These are phyloP conservation scores for Epichloe sibirici DNA, from an alignment of 2,329 filamentous ascomycete genomes.

Conservation along the genomic window DNA sequence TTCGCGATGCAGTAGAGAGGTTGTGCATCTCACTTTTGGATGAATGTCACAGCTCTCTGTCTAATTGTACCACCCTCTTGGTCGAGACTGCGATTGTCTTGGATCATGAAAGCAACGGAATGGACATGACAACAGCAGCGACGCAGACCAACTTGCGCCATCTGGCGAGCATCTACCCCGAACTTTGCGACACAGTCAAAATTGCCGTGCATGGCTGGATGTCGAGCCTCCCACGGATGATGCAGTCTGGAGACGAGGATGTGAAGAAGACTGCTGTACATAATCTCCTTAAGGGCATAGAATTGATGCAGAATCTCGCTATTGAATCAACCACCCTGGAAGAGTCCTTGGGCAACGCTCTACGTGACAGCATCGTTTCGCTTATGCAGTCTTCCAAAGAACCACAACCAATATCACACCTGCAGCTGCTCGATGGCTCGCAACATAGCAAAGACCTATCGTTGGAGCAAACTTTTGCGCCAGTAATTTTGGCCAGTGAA, in stretches of 20 bases:
- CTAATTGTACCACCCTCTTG: slow-evolving; percentile 56
- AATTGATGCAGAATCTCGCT: slow-evolving; percentile 49
- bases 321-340: slow-evolving; percentile 55
- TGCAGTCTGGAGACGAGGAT: slow-evolving; percentile 76
- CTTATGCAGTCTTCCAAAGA: slow-evolving; percentile 17
- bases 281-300: slow-evolving; percentile 64
- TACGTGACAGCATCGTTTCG: slow-evolving; percentile 62
- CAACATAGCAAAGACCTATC: slow-evolving; percentile 7
- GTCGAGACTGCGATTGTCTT: slow-evolving; percentile 73
- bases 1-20: slow-evolving; percentile 53
- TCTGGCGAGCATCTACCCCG: slow-evolving; percentile 48
- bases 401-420: slow-evolving; percentile 9
- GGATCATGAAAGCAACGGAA: slow-evolving; percentile 35
- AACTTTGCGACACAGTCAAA: slow-evolving; percentile 53
- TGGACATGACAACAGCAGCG: slow-evolving; percentile 12
- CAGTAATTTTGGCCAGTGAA: slow-evolving; percentile 50
- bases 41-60: slow-evolving; percentile 63
- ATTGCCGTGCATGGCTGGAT: slow-evolving; percentile 70
- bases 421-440: slow-evolving; percentile 18
- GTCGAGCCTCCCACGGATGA: slow-evolving; percentile 63
- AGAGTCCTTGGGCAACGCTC: slow-evolving; percentile 50
- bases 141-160: slow-evolving; percentile 43
- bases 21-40: slow-evolving; percentile 68
- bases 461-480: slow-evolving; percentile 34
- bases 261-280: slow-evolving; percentile 59